Evolutionary conservation across 306 rosid genomes (phyloP).

Genomic region (Dryas alaskensis): DNA sequence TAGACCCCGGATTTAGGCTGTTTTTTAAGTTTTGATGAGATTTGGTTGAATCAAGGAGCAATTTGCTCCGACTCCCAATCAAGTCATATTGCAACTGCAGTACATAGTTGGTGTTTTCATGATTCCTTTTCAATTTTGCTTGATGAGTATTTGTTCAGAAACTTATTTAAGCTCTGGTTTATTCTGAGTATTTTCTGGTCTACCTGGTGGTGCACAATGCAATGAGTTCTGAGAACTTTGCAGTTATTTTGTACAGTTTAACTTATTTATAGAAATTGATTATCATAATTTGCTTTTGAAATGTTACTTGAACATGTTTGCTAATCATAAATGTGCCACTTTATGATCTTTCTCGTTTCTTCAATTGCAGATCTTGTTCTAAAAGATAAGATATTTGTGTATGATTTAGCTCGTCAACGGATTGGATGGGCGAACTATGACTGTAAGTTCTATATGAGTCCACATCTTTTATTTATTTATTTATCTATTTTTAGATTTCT

Average conservation of each 20-base stretch:
- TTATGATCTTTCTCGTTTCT: constrained; percentile 16
- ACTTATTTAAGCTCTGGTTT: background rate
- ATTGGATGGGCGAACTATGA: constrained; percentile 86
- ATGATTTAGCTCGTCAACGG: constrained; percentile 71
- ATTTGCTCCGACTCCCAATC: constrained; percentile 8
- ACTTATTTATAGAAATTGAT: background rate
- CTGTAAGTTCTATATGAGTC: constrained; percentile 49
- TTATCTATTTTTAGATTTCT: background rate
- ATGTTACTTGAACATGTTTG: background rate
- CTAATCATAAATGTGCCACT: background rate
- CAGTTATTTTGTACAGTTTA: background rate
- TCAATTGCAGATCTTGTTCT: constrained; percentile 69
- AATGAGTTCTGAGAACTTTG: background rate
- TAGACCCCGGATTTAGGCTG: constrained; percentile 21
- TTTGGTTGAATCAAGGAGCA: background rate
- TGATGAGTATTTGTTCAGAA: background rate
- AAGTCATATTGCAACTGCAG: constrained; percentile 14
- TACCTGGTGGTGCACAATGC: background rate
- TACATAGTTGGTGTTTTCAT: background rate
- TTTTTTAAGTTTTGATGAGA: background rate
- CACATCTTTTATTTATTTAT: background rate
- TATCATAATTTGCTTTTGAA: background rate
- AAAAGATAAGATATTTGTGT: constrained; percentile 82
- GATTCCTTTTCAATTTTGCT: background rate
- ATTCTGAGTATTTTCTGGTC: background rate